Evolutionary conservation across 305 asterid species (phyloP), one percentile per base, ranked within the genome.

Genomic region (Andrographis paniculata): DNA sequence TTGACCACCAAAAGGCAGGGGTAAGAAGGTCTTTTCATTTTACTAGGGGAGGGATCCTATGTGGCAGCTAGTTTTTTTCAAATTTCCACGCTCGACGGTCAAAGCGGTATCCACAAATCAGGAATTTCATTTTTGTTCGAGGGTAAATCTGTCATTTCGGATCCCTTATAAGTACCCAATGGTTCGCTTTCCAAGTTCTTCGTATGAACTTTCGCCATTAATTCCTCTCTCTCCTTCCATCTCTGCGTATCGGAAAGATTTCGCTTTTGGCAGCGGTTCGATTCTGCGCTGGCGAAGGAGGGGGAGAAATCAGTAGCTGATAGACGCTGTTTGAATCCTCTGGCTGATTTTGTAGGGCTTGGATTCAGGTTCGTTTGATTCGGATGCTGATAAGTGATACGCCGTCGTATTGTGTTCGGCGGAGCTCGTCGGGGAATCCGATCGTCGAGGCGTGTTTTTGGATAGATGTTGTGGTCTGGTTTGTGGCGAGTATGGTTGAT

Each of bases 171-270:
- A 42, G 24, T 42, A 17, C 24, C 46, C 3, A 33, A 1, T 20
- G 22, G n/a, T 42, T 42, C 46, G 46, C 46, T 42, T 42, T 42
- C 46, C 73, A 19, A 62, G 42, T 61, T 38, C 73, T n/a, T n/a
- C 64, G 60, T 44, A 48, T 20, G 47, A 4, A 39, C 44, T 39
- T 20, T 17, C 44, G 15, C 44, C 44, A 14, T 39, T 39, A 39
- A 44, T 16, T 59, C 9, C 72, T 24, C 60, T n/a, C 52, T 45
- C 63, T 42, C 68, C 56, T 13, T 11, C 38, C 38, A 33, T 33
- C n/a, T 9, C 38, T 33, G 38, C 12, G 62, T 78, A 66, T 63
- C 80, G 71, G 45, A 70, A 60, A 50, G 57, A 62, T 56, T 50
- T 39, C 56, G 51, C 50, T 37, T 49, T 21, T 49, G n/a, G 31